Evolutionary conservation across 2,329 filamentous ascomycete genomes (phyloP).

Genomic region (Sclerotiophoma versabilis): DNA sequence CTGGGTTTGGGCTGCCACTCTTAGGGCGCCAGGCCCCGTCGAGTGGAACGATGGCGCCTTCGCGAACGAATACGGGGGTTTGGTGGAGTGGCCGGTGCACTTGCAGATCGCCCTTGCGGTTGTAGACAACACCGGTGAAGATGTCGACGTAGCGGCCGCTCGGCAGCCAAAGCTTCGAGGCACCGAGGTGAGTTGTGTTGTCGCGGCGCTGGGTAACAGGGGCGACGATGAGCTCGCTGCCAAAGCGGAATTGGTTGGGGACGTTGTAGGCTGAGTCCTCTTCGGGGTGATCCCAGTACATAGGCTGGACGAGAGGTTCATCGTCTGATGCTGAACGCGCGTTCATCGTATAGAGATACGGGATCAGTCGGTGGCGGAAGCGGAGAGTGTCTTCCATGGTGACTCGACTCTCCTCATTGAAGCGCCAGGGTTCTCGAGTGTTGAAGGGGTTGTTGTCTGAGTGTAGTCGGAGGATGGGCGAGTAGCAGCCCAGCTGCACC

Average conservation of each 20-base stretch:
- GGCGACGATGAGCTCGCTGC: slow-evolving; percentile 62
- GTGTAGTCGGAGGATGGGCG: slow-evolving; percentile 67
- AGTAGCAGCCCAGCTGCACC: slow-evolving; percentile 68
- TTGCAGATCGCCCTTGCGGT: slow-evolving; percentile 61
- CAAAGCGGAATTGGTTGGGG: slow-evolving; percentile 67
- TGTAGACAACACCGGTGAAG: slow-evolving; percentile 65
- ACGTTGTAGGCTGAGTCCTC: slow-evolving; percentile 62
- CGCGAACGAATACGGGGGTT: slow-evolving; percentile 62
- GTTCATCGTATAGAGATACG: slow-evolving; percentile 68
- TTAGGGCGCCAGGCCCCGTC: slow-evolving; percentile 54
- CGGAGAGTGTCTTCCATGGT: slow-evolving; percentile 60
- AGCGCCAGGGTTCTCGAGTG: slow-evolving; percentile 69
- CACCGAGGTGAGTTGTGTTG: slow-evolving; percentile 55
- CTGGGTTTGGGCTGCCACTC: slow-evolving; percentile 60
- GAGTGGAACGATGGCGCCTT: slow-evolving; percentile 66
- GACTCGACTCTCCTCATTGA: slow-evolving; percentile 54
- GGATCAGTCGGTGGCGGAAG: slow-evolving; percentile 65
- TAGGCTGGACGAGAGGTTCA: slow-evolving; percentile 64
- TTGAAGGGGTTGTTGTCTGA: slow-evolving; percentile 65
- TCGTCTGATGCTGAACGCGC: slow-evolving; percentile 53
- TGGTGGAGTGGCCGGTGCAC: slow-evolving; percentile 59
- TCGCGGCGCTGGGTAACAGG: slow-evolving; percentile 64
- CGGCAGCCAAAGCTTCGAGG: slow-evolving; percentile 65
- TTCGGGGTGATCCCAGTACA: slow-evolving; percentile 68
- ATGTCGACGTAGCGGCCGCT: slow-evolving; percentile 63